Percentiles rank a stretch among this genome's conserved stretches.
Conservation (phyloP, 768 basidiomycete species). For the Lentinula lateritia region DNA sequence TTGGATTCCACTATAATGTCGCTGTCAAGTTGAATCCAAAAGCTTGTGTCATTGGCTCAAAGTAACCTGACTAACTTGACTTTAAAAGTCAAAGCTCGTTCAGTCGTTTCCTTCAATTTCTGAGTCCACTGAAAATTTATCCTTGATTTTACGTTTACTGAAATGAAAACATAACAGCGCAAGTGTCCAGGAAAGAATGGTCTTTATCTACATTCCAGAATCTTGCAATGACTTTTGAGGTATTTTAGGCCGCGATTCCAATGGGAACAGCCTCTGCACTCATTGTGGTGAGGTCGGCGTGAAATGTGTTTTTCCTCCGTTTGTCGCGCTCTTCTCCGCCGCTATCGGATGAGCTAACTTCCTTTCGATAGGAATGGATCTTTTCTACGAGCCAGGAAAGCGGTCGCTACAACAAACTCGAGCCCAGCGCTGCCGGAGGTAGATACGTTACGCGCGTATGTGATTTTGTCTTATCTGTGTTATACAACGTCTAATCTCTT, state of each 20-base stretch:
- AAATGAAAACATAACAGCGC: not conserved
- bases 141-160: not conserved
- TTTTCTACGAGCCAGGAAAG: not conserved
- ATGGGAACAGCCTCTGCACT: conserved; percentile 6
- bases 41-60: not conserved
- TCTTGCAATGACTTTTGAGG: not conserved
- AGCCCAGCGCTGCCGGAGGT: not conserved
- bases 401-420: not conserved
- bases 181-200: not conserved
- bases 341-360: not conserved
- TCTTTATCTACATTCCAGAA: not conserved
- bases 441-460: conserved; percentile 3
- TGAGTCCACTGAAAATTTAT: not conserved
- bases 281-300: conserved; percentile 8
- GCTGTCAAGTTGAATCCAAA: not conserved
- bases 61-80: not conserved
- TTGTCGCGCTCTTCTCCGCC: not conserved
- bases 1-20: not conserved
- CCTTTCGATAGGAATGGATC: not conserved
- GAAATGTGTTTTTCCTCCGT: conserved; percentile 8
- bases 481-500: not conserved
- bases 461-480: not conserved
- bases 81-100: not conserved
- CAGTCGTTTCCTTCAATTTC: not conserved
- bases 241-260: conserved; percentile 5